Evolutionary conservation across 2,329 filamentous ascomycete genomes (phyloP), one percentile per base, ranked within the genome.

Genomic region (Alternaria brassicae): DNA sequence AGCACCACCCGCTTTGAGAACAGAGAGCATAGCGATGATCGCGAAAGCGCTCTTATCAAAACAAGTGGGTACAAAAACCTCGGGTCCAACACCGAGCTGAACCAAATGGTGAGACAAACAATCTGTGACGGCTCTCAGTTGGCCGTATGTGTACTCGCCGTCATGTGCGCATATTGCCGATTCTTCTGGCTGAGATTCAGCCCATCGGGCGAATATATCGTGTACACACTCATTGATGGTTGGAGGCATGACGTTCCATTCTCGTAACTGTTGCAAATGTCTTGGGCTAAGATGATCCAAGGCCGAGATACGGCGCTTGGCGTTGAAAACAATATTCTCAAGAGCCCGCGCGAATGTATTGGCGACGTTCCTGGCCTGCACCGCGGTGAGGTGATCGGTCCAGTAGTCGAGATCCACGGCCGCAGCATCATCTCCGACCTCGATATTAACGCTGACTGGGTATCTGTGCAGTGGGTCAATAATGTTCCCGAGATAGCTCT

Each of bases 361-460:
- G 13, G 72, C 72, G 21, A 77, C 71, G 41, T 77, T 75, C 6
- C 60, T 55, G 9, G 73, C 74, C 47, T 76, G 73, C 3, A 59
- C 68, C n/a, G 65, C 61, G 2, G 72, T 74, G n/a, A 76, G 58
- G 48, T 73, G 66, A 40, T 77, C 72, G 1, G 71, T 71, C 73
- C 73, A 77, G 45, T 75, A 74, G 28, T 77, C 74, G 4, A 77
- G 68, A 47, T 76, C 73, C 21, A 74, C 66, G 10, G 71, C 67
- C 8, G 67, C 68, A 23, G 59, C 66, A 15, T 73, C 66, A 19
- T 83, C 80, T 6, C 77, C 75, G 2, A 81, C 78, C 58, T 83
- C 82, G 19, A 83, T 79, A 48, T 83, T 83, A 53, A 84, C 69
- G 15, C 79, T 82, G 0, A 83, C 73, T 2, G 79, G 77, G 60